These are phyloP conservation scores for Pseudevernia furfuracea DNA, from an alignment of 495 filamentous ascomycete genomes.

Conservation along the genomic window DNA sequence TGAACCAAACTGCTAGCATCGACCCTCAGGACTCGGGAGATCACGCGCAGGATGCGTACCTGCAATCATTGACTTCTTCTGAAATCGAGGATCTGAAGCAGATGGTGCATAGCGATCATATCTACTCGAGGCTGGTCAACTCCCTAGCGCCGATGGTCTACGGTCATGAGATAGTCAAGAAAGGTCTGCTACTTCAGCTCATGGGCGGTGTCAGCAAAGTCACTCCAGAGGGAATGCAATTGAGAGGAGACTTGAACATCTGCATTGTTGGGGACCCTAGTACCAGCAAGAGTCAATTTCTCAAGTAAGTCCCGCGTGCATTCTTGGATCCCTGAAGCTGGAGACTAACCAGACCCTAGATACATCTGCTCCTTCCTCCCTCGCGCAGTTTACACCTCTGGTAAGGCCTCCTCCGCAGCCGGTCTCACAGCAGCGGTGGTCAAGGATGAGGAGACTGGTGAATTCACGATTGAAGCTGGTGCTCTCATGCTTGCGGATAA, in stretches of 20 bases:
- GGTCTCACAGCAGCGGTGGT: slow-evolving; percentile 96
- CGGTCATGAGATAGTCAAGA: slow-evolving; percentile 95
- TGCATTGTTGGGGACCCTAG: slow-evolving; percentile 97
- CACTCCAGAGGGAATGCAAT: slow-evolving; percentile 82
- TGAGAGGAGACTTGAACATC: slow-evolving; percentile 96
- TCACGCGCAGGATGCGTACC: slow-evolving; percentile 78
- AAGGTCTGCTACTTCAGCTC: slow-evolving; percentile 86
- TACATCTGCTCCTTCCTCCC: slow-evolving; percentile 94
- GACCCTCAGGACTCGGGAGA: slow-evolving; percentile 64
- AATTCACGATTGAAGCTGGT: slow-evolving; percentile 98
- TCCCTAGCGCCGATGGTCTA: slow-evolving; percentile 97
- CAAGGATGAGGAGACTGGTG: slow-evolving; percentile 95
- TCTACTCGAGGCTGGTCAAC: slow-evolving; percentile 87
- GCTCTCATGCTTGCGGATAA: slow-evolving; percentile 97
- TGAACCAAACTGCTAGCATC: slow-evolving; percentile 60
- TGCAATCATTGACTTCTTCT: slow-evolving; percentile 68
- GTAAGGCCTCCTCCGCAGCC: slow-evolving; percentile 94
- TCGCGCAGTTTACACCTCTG: slow-evolving; percentile 93
- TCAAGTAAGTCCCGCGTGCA: slow-evolving; percentile 52
- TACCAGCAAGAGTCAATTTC: slow-evolving; percentile 97
- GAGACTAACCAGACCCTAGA: slow-evolving; percentile 26
- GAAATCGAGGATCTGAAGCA: slow-evolving; percentile 87
- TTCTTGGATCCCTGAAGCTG: not conserved
- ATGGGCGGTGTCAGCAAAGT: slow-evolving; percentile 85
- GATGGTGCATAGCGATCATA: slow-evolving; percentile 92